Evolutionary conservation across 2,329 filamentous ascomycete species (phyloP).

Genomic region (Stemphylium vesicarium): DNA sequence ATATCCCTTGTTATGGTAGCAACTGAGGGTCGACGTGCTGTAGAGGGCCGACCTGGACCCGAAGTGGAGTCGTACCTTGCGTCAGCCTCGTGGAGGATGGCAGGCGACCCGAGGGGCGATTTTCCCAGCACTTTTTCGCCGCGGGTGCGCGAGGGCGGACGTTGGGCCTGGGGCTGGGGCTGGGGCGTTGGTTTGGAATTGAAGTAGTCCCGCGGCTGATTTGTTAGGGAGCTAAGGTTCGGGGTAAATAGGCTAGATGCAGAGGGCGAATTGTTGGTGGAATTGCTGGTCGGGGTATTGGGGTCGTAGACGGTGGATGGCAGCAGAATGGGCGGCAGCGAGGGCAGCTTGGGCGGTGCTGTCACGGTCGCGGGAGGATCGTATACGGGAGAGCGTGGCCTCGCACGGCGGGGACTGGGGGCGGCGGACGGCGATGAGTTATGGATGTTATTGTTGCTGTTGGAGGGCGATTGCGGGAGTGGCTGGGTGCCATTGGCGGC

Average conservation of each 20-base stretch:
- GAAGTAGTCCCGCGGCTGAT: constrained; percentile 49
- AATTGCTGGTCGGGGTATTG: constrained; percentile 40
- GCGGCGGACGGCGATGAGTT: constrained; percentile 21
- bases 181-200: constrained; percentile 35
- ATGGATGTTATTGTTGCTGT: constrained; percentile 19
- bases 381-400: constrained; percentile 41
- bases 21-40: constrained; percentile 31
- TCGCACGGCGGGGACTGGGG: constrained; percentile 43
- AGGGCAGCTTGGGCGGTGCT: constrained; percentile 41
- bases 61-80: constrained; percentile 34
- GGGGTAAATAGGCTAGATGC: constrained; percentile 46
- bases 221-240: constrained; percentile 26
- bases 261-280: constrained; percentile 39
- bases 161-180: constrained; percentile 18
- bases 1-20: constrained; percentile 21
- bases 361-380: constrained; percentile 41
- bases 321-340: constrained; percentile 38
- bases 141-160: constrained; percentile 40
- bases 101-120: constrained; percentile 46
- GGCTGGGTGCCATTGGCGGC: constrained; percentile 44
- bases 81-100: constrained; percentile 43
- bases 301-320: constrained; percentile 48
- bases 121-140: constrained; percentile 38
- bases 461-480: constrained; percentile 41
- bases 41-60: constrained; percentile 27